phyloP scores from a whole-genome alignment of 495 filamentous ascomycete genomes.

The Penicillium pulvis region DNA sequence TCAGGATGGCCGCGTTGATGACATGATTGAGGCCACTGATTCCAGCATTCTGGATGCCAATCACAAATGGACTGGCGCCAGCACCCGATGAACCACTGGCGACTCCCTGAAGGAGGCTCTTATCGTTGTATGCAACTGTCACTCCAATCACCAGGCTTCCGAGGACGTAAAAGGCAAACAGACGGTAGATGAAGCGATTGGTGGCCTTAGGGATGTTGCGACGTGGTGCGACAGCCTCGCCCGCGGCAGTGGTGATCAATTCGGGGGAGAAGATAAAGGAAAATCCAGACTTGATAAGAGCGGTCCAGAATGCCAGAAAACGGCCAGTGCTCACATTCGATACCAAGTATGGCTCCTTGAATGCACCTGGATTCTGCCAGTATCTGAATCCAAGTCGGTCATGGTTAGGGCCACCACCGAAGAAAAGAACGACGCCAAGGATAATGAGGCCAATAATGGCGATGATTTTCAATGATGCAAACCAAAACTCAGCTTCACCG shows the following conservation, averaged over 20 bases:
- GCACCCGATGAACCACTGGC: constrained; percentile 44
- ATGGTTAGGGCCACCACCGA: constrained; percentile 63
- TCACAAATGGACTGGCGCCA: constrained; percentile 57
- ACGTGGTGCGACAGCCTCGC: constrained; percentile 75
- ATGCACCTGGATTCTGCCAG: constrained; percentile 69
- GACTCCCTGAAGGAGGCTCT: constrained; percentile 52
- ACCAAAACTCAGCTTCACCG: constrained; percentile 75
- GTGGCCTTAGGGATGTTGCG: constrained; percentile 77
- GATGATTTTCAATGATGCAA: constrained; percentile 73
- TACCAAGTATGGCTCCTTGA: constrained; percentile 53
- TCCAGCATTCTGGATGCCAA: constrained; percentile 60
- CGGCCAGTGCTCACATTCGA: constrained; percentile 32
- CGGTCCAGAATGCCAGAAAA: constrained; percentile 45
- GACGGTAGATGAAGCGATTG: constrained; percentile 80
- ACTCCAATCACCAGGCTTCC: constrained; percentile 58
- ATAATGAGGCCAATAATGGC: constrained; percentile 71
- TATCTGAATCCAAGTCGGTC: constrained; percentile 71
- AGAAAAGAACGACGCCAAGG: constrained; percentile 65
- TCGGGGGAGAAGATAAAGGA: constrained; percentile 68
- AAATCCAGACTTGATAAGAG: constrained; percentile 47
- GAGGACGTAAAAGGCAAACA: constrained; percentile 74
- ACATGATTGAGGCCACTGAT: constrained; percentile 67
- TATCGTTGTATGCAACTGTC: constrained; percentile 53
- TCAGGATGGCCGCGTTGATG: constrained; percentile 75
- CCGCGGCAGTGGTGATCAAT: constrained; percentile 74